phyloP scores from a whole-genome alignment of 2,329 filamentous ascomycete species.

The Arthrobotrys megalospora region DNA sequence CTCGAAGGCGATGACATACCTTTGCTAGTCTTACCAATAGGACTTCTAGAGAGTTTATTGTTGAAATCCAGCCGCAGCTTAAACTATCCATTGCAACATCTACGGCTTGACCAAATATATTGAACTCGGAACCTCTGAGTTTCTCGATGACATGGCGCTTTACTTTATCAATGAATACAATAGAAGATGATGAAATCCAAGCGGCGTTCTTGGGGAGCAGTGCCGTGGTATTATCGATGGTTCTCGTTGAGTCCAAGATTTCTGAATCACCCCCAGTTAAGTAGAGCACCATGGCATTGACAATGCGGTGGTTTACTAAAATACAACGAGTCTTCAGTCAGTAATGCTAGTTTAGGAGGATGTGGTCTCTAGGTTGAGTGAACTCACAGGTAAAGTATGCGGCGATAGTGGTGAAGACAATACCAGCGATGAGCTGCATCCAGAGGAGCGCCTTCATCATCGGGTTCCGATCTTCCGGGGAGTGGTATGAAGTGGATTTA shows the following conservation, averaged over 20 bases:
- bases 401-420: conserved; percentile 52
- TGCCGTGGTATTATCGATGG: conserved; percentile 40
- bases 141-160: conserved; percentile 34
- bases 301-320: conserved; percentile 54
- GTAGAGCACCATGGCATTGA: conserved; percentile 44
- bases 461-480: conserved; percentile 21
- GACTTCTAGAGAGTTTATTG: conserved; percentile 35
- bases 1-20: conserved; percentile 12
- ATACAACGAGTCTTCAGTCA: background rate
- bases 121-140: conserved; percentile 33
- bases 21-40: conserved; percentile 43
- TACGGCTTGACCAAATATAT: conserved; percentile 30
- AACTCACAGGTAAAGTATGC: conserved; percentile 50
- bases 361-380: background rate
- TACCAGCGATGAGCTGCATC: conserved; percentile 58
- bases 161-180: conserved; percentile 53
- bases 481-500: background rate
- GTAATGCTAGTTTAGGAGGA: background rate
- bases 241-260: conserved; percentile 38
- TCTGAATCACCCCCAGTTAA: conserved; percentile 39
- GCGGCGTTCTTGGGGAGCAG: conserved; percentile 46
- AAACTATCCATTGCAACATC: conserved; percentile 53
- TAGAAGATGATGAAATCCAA: conserved; percentile 52
- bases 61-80: conserved; percentile 56
- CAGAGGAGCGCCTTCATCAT: conserved; percentile 46